Percentiles rank a stretch among this genome's conserved stretches.
Conservation (phyloP, 1,284 basidiomycete species). For the Marasmius oreades region DNA sequence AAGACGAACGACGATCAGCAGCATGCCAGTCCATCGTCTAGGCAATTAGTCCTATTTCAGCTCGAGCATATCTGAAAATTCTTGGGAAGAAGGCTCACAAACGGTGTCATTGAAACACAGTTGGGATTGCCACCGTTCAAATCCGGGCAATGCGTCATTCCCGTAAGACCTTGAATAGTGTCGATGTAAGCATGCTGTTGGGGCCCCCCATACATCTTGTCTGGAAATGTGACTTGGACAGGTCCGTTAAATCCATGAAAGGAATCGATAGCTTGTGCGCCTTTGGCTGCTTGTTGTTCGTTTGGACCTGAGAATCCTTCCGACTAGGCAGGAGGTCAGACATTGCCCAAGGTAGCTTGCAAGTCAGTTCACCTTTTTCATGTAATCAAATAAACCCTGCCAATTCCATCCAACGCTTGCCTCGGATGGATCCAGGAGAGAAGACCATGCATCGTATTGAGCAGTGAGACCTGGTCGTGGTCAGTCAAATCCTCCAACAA, state of each 20-base stretch:
- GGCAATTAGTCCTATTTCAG: background rate
- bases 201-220: constrained; percentile 54
- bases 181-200: constrained; percentile 49
- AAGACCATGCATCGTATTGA: constrained; percentile 57
- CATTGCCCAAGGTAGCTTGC: background rate
- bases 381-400: constrained; percentile 46
- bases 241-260: constrained; percentile 56
- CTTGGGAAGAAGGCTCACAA: constrained; percentile 24
- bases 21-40: constrained; percentile 36
- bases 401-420: constrained; percentile 54
- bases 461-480: constrained; percentile 22
- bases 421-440: constrained; percentile 47
- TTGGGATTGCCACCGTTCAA: constrained; percentile 54
- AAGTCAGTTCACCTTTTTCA: constrained; percentile 46
- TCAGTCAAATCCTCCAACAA: background rate
- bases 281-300: constrained; percentile 40
- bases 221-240: constrained; percentile 47
- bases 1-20: constrained; percentile 31
- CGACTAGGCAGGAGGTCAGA: constrained; percentile 28
- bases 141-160: constrained; percentile 44
- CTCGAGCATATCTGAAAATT: no score
- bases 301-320: constrained; percentile 56
- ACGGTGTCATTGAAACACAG: constrained; percentile 51
- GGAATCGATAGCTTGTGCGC: constrained; percentile 39
- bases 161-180: constrained; percentile 44